Base-by-base conservation (phyloP, 805 yeast species). In the Candida oleophila region DNA sequence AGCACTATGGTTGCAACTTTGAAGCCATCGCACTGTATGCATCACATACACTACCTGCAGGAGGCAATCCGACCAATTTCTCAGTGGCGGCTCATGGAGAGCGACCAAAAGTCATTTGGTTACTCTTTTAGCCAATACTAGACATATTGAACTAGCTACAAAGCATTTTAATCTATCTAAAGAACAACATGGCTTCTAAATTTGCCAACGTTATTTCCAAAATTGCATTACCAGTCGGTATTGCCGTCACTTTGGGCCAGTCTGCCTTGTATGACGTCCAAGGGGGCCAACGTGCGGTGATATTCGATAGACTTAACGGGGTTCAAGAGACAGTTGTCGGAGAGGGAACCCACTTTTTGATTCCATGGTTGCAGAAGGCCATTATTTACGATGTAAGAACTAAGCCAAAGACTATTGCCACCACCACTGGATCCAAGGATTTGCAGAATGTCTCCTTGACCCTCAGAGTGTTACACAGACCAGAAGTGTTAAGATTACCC, bases 361-460 rank as follows among this genome's bases (percentile, higher is more conserved):
- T 94, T 44, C 99, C 99, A 44, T 94, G 99, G 98, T 74, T 94
- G 54, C 99, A 94, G 66, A 84, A 82, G 64, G 95, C 98, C 2
- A 78, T 94, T 42, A 72, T 89, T 15, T 94, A 80, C 66, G 99
- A 94, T 65, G 96, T 94, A 22, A 80, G 97, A 63, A 91, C 97
- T n/a, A 87, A 83, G 53, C 98, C 99, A 32, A 85, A 94, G 69
- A 88, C 87, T 56, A 91, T 94, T 60, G 83, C 96, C 38, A 86
- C 98, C 19, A 88, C 90, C 53, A 94, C 99, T 1, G 99, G 99
- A 33, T 89, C 97, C 20, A 94, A 92, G 70, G 99, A 94, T 71
- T 77, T 94, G 69, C 99, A 94, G 71, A 92, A 87, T 78, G 99
- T 94, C 33, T 84, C 95, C 8, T 74, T 94, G 64, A 94, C 98